Evolutionary conservation across 202 grass and related monocot species (phyloP), one percentile per base, ranked within the genome.

Genomic region (Brachypodium distachyon): DNA sequence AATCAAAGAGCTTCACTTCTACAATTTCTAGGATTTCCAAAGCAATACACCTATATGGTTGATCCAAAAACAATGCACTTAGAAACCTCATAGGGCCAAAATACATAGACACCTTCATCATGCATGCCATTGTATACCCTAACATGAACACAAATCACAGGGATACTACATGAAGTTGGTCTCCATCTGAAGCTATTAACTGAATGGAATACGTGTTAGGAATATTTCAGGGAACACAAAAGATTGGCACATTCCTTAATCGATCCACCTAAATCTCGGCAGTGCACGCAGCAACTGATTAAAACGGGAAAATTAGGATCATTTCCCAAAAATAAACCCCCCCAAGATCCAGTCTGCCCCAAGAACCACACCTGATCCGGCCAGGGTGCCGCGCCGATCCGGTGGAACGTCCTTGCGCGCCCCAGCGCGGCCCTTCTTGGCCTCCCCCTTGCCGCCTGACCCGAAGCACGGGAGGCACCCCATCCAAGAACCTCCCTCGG

Each of bases 401-500:
- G 80, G 57, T 40, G 75, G 40, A 36, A 36, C 70, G 79, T 86
- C 83, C 80, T 76, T 85, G 26, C 68, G 55, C 39, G 47, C 83
- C 4, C 83, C n/a, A n/a, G n/a, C 55, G 5, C 43, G 37, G 53
- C 75, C 77, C 84, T 89, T 84, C 77, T 84, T 85, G 21, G 26
- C 49, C 50, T 70, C 77, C 81, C 74, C 81, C 64, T 90, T 76
- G 59, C 68, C 58, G 17, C 36, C 59, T 57, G 84, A 90, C 67
- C 84, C 70, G 26, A 87, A 93, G 77, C 91, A 93, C 34, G 78
- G 75, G 50, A 93, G 63, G 75, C 91, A 93, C 68, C 84, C 78
- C 91, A 93, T 93, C 79, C 72, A 58, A 73, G 77, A 87, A 71
- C 70, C 75, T 46, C 58, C 66, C 52, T 25, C 41, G 9, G 2